Evolutionary conservation across 192 early-diverging fungal species (phyloP).

Genomic region (Backusella liffmaniae): DNA sequence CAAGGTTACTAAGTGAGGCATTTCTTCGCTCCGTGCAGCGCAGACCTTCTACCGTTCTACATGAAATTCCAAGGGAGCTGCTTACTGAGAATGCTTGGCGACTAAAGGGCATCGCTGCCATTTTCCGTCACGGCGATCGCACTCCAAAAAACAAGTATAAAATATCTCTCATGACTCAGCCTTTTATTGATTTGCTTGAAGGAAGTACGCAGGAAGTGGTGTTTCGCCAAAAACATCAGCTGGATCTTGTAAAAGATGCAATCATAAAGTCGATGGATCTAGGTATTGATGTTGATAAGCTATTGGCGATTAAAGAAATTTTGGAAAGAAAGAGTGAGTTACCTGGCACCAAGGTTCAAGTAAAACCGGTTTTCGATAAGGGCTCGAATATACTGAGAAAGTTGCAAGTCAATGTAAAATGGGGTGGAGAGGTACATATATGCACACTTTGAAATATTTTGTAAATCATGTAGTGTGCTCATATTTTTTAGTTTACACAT

Average conservation of each 20-base stretch:
- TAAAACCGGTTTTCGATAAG: slow-evolving; percentile 78
- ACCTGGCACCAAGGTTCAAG: slow-evolving; percentile 90
- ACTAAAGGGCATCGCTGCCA: slow-evolving; percentile 90
- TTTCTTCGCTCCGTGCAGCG: slow-evolving; percentile 62
- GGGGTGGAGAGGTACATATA: slow-evolving; percentile 78
- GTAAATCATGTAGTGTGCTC: not conserved
- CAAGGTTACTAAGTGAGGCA: slow-evolving; percentile 68
- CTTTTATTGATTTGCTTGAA: slow-evolving; percentile 71
- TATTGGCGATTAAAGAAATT: slow-evolving; percentile 73
- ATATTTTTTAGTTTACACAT: slow-evolving; percentile 75
- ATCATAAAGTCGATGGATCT: slow-evolving; percentile 52
- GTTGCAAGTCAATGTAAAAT: slow-evolving; percentile 92
- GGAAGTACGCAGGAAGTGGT: slow-evolving; percentile 75
- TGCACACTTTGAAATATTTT: not conserved
- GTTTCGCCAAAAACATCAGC: slow-evolving; percentile 68
- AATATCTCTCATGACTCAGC: slow-evolving; percentile 69
- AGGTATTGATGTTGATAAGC: slow-evolving; percentile 54
- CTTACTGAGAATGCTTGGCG: slow-evolving; percentile 85
- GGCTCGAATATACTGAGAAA: slow-evolving; percentile 53
- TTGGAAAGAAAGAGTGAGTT: slow-evolving; percentile 76
- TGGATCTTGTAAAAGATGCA: slow-evolving; percentile 65
- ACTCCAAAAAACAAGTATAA: slow-evolving; percentile 99
- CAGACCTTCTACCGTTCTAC: slow-evolving; percentile 9
- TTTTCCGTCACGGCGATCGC: slow-evolving; percentile 93
- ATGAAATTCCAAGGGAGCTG: slow-evolving; percentile 37